Evolutionary conservation across 1,284 basidiomycete species (phyloP).

Genomic region (Inonotus obliquus): DNA sequence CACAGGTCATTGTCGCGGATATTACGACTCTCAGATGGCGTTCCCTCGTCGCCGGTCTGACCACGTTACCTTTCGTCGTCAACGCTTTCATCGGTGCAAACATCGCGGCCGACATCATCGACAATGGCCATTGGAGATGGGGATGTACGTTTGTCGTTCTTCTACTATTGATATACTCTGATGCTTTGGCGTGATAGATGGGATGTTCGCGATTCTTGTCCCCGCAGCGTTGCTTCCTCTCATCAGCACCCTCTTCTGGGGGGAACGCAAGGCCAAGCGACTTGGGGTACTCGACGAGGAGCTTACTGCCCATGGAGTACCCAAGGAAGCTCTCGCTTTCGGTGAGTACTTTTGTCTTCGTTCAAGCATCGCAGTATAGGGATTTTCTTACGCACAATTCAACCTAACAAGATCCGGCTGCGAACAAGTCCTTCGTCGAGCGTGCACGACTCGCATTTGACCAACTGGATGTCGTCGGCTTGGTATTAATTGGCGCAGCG

Average conservation of each 20-base stretch:
- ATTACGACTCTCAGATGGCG: constrained; percentile 78
- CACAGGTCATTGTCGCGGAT: constrained; percentile 76
- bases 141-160: constrained; percentile 42
- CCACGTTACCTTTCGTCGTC: constrained; percentile 65
- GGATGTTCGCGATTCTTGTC: constrained; percentile 63
- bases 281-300: constrained; percentile 36
- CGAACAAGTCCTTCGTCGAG: constrained; percentile 20
- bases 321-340: neutral
- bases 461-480: constrained; percentile 62
- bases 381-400: neutral
- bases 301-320: neutral
- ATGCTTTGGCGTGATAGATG: constrained; percentile 37
- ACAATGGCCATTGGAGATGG: constrained; percentile 66
- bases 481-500: constrained; percentile 58
- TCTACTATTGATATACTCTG: neutral
- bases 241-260: constrained; percentile 67
- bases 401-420: neutral
- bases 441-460: neutral
- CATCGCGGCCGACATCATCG: constrained; percentile 53
- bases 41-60: constrained; percentile 62
- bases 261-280: constrained; percentile 57
- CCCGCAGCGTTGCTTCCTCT: constrained; percentile 51
- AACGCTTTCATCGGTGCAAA: constrained; percentile 69
- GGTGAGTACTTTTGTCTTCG: neutral
- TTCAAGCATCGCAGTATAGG: too few relatives aligned